A percentile compares a stretch with the other conserved stretches of the same genome.
Evolutionary conservation across 2,329 filamentous ascomycete genomes (phyloP).

Genomic region (Epicoccum nigrum): DNA sequence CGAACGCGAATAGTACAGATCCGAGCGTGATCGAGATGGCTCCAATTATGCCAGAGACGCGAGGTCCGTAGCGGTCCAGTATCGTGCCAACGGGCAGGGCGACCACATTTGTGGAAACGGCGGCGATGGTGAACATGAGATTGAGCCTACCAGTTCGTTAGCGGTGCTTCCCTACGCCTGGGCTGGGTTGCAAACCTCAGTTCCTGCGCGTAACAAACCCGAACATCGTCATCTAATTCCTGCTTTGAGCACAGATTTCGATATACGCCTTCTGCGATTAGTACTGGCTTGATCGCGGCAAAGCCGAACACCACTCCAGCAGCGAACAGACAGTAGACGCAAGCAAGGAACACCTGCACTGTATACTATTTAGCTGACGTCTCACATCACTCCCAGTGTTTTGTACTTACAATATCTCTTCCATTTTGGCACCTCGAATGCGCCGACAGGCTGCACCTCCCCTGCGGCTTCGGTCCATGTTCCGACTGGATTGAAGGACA

Average conservation of each 20-base stretch:
- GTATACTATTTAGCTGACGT: constrained; percentile 24
- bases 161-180: constrained; percentile 54
- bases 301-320: constrained; percentile 61
- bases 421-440: constrained; percentile 61
- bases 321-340: constrained; percentile 76
- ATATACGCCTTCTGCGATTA: constrained; percentile 47
- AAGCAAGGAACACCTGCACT: constrained; percentile 73
- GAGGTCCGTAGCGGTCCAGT: constrained; percentile 80
- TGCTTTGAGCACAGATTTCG: constrained; percentile 44
- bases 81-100: constrained; percentile 86
- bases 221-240: constrained; percentile 42
- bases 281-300: constrained; percentile 50
- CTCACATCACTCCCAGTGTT: not conserved
- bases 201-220: constrained; percentile 49
- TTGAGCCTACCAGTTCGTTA: constrained; percentile 68
- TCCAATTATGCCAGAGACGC: constrained; percentile 74
- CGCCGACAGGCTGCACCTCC: constrained; percentile 51
- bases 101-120: constrained; percentile 85
- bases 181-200: constrained; percentile 58
- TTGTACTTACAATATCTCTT: constrained; percentile 58
- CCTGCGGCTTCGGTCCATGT: constrained; percentile 51
- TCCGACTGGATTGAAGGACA: constrained; percentile 57
- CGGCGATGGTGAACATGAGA: constrained; percentile 90
- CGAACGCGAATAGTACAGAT: constrained; percentile 74
- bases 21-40: constrained; percentile 72